Percentiles rank a stretch among this genome's conserved stretches.
Conservation (phyloP, 495 filamentous ascomycete genomes). For the Zalerion maritima region DNA sequence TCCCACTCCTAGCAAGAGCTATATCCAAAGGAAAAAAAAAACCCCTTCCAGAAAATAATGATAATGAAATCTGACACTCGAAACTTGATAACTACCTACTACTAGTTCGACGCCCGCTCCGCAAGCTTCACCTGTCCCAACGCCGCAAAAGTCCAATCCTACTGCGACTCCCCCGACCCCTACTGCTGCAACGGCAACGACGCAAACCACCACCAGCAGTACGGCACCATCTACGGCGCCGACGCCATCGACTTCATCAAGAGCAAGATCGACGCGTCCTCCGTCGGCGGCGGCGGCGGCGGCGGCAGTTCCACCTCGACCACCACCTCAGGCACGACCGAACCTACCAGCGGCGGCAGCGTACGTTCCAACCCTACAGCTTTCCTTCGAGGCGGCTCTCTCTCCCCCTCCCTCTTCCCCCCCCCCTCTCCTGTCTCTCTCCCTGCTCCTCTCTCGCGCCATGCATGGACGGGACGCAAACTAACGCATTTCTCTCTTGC, state of each 20-base stretch:
- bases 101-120: conserved; percentile 41
- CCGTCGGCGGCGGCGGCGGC: too few relatives aligned
- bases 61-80: too few relatives aligned
- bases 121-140: conserved; percentile 38
- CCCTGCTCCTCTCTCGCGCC: conserved; percentile 18
- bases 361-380: too few relatives aligned
- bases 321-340: too few relatives aligned
- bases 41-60: too few relatives aligned
- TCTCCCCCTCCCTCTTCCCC: too few relatives aligned
- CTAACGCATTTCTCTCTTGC: conserved; percentile 14
- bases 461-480: conserved; percentile 14
- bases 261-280: too few relatives aligned
- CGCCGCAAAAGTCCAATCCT: conserved; percentile 39
- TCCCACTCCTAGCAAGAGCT: too few relatives aligned
- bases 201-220: conserved; percentile 42
- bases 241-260: conserved; percentile 23
- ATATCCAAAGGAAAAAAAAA: too few relatives aligned
- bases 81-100: conserved; percentile 4
- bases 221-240: conserved; percentile 34
- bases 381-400: too few relatives aligned
- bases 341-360: too few relatives aligned
- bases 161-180: conserved; percentile 48
- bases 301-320: too few relatives aligned
- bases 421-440: conserved; percentile 18
- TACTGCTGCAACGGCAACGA: conserved; percentile 54